These are phyloP conservation scores for Oxytropis ochrocephala DNA, from an alignment of 306 rosid species.

Conservation along the genomic window DNA sequence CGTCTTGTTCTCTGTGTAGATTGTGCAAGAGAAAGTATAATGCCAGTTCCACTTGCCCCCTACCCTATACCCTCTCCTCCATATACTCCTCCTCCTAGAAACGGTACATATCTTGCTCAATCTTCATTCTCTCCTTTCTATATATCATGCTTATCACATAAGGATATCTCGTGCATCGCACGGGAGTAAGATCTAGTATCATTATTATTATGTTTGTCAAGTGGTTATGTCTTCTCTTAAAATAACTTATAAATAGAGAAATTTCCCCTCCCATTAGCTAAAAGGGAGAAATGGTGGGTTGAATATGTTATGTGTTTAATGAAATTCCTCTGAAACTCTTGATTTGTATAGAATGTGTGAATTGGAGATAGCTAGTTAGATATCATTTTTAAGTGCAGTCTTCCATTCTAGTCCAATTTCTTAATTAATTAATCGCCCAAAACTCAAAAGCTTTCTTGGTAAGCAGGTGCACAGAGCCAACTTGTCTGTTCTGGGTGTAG, in stretches of 20 bases:
- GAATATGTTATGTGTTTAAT: too few species aligned
- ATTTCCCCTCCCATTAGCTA: too few species aligned
- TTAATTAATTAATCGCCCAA: not conserved
- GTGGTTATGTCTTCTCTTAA: too few species aligned
- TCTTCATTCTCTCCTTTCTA: not conserved
- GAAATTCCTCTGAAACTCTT: not conserved
- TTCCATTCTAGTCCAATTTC: not conserved
- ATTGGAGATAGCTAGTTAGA: not conserved
- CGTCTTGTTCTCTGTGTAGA: slow-evolving; percentile 23
- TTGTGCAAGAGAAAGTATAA: slow-evolving; percentile 41
- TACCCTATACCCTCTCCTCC: slow-evolving; percentile 66
- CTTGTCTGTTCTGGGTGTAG: slow-evolving; percentile 90
- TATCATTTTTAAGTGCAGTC: not conserved
- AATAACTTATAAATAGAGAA: too few species aligned
- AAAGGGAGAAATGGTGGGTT: too few species aligned
- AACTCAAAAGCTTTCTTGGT: slow-evolving; percentile 1
- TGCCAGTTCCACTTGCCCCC: slow-evolving; percentile 99
- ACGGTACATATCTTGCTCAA: slow-evolving; percentile 49
- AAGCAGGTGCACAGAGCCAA: slow-evolving; percentile 69
- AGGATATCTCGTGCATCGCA: too few species aligned
- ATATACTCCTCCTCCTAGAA: slow-evolving; percentile 46
- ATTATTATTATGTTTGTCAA: too few species aligned
- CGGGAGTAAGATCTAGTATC: too few species aligned
- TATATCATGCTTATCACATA: slow-evolving; percentile 3
- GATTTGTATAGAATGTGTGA: not conserved